A percentile compares a stretch with the other conserved stretches of the same genome.
phyloP scores from a whole-genome alignment of 805 yeast genomes.

The Lachancea nothofagi region DNA sequence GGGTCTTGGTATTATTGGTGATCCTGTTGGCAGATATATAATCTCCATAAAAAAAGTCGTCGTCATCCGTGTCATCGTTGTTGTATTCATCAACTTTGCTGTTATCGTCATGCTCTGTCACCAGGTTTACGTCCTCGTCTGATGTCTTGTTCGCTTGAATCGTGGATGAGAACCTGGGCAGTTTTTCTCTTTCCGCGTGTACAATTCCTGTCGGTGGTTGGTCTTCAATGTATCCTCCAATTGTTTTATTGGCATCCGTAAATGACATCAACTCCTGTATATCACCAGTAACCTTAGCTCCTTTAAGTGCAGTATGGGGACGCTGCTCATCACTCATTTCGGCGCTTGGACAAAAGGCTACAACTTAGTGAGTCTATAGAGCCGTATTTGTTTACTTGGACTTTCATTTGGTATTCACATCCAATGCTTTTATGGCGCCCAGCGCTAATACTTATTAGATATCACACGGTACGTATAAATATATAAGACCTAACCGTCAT shows the following conservation, averaged over 20 bases:
- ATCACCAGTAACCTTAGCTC: constrained; percentile 8
- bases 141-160: not conserved
- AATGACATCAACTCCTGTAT: constrained; percentile 10
- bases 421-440: not conserved
- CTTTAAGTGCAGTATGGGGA: constrained; percentile 7
- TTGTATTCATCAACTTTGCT: not conserved
- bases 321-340: constrained; percentile 3
- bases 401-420: no score
- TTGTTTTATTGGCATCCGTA: constrained; percentile 10
- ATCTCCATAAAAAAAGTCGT: constrained; percentile 11
- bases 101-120: constrained; percentile 1
- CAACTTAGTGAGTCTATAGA: no score
- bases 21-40: constrained; percentile 2
- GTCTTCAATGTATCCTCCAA: constrained; percentile 11
- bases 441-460: no score
- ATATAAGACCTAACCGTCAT: not conserved
- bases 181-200: not conserved
- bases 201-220: not conserved
- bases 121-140: not conserved
- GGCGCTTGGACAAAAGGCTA: no score
- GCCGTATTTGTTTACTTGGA: no score
- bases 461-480: not conserved
- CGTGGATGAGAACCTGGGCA: constrained; percentile 11
- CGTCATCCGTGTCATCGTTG: constrained; percentile 9
- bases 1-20: not conserved